Evolutionary conservation across 2,329 filamentous ascomycete genomes (phyloP), one percentile per base, ranked within the genome.

Genomic region (Colletotrichum lentis): DNA sequence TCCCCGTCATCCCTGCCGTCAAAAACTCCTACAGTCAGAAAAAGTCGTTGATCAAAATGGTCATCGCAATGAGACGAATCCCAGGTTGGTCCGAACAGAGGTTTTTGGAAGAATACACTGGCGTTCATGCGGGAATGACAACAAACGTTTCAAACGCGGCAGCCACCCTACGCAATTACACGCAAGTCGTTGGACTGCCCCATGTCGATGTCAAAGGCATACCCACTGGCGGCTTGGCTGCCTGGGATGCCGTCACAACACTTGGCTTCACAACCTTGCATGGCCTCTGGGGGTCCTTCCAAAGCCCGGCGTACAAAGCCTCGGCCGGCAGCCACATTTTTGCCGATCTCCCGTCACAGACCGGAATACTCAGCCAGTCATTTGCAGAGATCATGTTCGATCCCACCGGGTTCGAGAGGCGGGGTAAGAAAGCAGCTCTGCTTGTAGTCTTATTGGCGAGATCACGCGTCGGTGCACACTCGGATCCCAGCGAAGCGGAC

Each of bases 241-340:
- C 35, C 0, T 63, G 53, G 53, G 61, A 63, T 16, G 44, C 54
- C 31, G 61, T 43, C 5, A 41, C 61, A 8, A 63, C 53, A 7
- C 61, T 63, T 8, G 61, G 54, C 3, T 63, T 52, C 53, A 58
- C 61, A 14, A 31, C 52, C 12, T 18, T 63, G 7, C 35, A 57
- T 3, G 53, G 35, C 12, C 39, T 64, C 0, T 43, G 41, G 46
- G 24, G 27, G 2, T 60, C 62, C 3, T 60, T 53, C 22, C 39
- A 60, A 43, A 35, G 18, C 12, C 62, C 62, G 1, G 22, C 43
- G 11, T 60, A 64, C 12, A 60, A 64, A 31, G 53, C 55, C 12
- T 64, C 55, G 1, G 55, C 55, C 7, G 62, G 47, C 4, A 46
- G 11, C 3, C 55, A 64, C 47, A 43, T 46, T 11, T 64, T 64